phyloP scores from a whole-genome alignment of 768 basidiomycete species.

The Mycena rebaudengoi region DNA sequence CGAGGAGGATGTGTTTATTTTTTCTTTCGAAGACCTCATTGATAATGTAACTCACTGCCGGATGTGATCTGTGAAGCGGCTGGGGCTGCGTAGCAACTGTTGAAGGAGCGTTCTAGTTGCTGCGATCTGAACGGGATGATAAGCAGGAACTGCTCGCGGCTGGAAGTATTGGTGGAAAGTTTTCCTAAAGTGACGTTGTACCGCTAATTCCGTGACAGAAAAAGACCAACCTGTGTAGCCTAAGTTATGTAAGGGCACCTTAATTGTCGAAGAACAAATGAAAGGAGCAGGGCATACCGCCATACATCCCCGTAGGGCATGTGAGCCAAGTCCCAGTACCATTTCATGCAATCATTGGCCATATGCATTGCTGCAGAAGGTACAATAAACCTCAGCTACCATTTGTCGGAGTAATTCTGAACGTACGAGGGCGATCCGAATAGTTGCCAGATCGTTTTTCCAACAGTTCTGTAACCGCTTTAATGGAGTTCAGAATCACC shows the following conservation, averaged over 20 bases:
- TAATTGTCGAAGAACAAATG: background rate
- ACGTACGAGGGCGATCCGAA: conserved; percentile 51
- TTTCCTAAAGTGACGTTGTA: conserved; percentile 25
- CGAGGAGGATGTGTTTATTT: too few species aligned
- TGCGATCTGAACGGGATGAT: conserved; percentile 34
- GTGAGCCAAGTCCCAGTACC: conserved; percentile 45
- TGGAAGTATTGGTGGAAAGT: conserved; percentile 49
- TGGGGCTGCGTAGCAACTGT: conserved; percentile 36
- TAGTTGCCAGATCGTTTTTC: conserved; percentile 54
- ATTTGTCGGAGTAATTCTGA: too few species aligned
- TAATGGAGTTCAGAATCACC: conserved; percentile 50
- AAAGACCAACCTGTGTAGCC: background rate
- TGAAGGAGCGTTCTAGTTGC: conserved; percentile 34
- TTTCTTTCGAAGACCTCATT: background rate
- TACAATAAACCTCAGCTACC: too few species aligned
- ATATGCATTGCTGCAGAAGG: conserved; percentile 20
- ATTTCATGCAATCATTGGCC: conserved; percentile 39
- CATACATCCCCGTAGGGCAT: too few species aligned
- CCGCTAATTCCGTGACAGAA: background rate
- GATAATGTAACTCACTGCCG: conserved; percentile 31
- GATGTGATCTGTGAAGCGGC: conserved; percentile 37
- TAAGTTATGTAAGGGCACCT: background rate
- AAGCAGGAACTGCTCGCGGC: conserved; percentile 36
- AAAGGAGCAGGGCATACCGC: background rate
- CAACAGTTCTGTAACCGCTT: conserved; percentile 50